Evolutionary conservation across 2,329 filamentous ascomycete genomes (phyloP).

Genomic region (Fusarium marasasianum): DNA sequence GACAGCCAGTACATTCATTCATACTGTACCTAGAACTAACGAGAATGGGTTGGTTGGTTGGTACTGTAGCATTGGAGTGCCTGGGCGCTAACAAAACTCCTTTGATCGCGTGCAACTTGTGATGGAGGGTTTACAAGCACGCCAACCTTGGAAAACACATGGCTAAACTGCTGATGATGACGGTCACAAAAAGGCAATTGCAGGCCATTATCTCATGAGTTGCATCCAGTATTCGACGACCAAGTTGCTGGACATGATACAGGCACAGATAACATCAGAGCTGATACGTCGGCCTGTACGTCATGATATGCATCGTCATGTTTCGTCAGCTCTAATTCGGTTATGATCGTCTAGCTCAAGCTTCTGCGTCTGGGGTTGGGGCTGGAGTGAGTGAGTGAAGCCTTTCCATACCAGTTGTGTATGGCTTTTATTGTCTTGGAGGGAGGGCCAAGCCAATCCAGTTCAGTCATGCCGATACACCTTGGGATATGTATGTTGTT

Average conservation of each 20-base stretch:
- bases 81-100: constrained; percentile 30
- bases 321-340: constrained; percentile 35
- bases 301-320: constrained; percentile 36
- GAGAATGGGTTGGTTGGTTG: background rate
- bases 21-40: constrained; percentile 6
- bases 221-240: background rate
- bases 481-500: background rate
- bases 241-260: constrained; percentile 1
- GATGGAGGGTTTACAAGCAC: constrained; percentile 15
- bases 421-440: background rate
- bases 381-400: background rate
- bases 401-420: constrained; percentile 9
- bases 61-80: constrained; percentile 4
- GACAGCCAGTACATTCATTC: background rate
- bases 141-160: constrained; percentile 4
- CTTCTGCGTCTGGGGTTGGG: constrained; percentile 12
- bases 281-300: constrained; percentile 35
- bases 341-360: constrained; percentile 31
- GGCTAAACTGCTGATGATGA: constrained; percentile 18
- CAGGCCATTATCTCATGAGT: background rate
- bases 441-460: constrained; percentile 4
- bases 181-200: background rate
- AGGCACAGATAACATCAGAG: constrained; percentile 14
- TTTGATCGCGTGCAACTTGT: constrained; percentile 28
- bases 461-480: background rate